A percentile compares a stretch with the other conserved stretches of the same genome.
Conservation (phyloP, 768 basidiomycete species). For the Clavulina sp. region DNA sequence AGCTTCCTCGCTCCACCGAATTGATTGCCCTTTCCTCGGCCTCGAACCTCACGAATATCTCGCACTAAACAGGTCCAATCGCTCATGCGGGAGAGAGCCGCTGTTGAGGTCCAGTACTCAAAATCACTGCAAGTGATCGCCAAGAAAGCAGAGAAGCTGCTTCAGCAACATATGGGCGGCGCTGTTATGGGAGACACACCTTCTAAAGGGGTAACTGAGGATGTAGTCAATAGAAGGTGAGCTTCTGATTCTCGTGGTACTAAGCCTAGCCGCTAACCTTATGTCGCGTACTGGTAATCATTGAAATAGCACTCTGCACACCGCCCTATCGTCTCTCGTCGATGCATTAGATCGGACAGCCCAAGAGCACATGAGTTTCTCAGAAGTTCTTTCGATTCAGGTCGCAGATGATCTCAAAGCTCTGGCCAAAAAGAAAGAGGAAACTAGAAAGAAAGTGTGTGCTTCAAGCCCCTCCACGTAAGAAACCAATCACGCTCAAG, state of each 20-base stretch:
- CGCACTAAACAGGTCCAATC: slow-evolving; percentile 72
- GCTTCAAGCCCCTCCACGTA: neutral
- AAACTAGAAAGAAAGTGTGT: slow-evolving; percentile 47
- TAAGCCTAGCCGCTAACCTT: neutral
- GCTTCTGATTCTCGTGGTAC: slow-evolving; percentile 8
- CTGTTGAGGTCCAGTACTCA: slow-evolving; percentile 66
- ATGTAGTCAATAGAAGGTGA: slow-evolving; percentile 39
- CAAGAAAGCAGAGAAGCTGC: slow-evolving; percentile 55
- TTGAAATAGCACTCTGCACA: slow-evolving; percentile 44
- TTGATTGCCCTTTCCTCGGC: neutral
- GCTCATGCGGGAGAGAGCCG: slow-evolving; percentile 44
- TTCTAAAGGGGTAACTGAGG: slow-evolving; percentile 40
- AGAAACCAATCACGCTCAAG: too few relatives aligned
- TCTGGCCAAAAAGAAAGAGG: slow-evolving; percentile 45
- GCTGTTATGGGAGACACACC: slow-evolving; percentile 53
- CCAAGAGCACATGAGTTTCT: slow-evolving; percentile 50
- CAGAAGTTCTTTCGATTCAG: slow-evolving; percentile 40
- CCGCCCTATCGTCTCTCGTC: slow-evolving; percentile 53
- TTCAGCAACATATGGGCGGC: slow-evolving; percentile 29
- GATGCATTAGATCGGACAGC: slow-evolving; percentile 39
- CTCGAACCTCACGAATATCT: neutral
- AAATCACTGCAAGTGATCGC: slow-evolving; percentile 45
- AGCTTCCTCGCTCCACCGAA: neutral
- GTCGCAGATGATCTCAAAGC: slow-evolving; percentile 45
- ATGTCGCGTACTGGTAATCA: neutral